Evolutionary conservation across 1,284 basidiomycete genomes (phyloP), one percentile per base, ranked within the genome.

Genomic region (Microbotryomycetes sp.): DNA sequence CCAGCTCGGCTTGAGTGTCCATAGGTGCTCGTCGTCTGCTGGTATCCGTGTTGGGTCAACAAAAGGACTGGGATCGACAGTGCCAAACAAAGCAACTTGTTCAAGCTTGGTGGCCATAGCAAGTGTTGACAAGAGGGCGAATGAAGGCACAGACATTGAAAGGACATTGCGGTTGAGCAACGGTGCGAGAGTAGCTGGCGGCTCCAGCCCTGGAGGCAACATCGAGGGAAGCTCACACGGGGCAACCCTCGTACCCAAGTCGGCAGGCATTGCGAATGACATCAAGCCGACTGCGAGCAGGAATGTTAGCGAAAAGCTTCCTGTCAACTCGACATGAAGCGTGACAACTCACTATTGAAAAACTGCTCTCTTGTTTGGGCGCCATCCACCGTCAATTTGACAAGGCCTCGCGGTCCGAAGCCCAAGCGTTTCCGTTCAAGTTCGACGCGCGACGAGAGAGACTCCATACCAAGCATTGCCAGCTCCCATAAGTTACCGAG

Each of bases 401-500:
- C 12, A 16, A 60, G n/a, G 0, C 59, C 59, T 6, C 52, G 26
- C 12, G 32, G 16, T 23, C 54, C 54, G 19, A 47, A 29, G 4
- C 54, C 54, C 16, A 56, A 6, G 12, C 46, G 12, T 48, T 22
- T 29, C 28, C 54, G 23, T 29, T 56, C 15, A 5, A 6, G 2
- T 16, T 25, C 36, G 26, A 45, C n/a, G 15, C 22, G 36, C 7
- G 22, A 26, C 14, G 42, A 26, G 4, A 29, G 16, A 23, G 22
- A 53, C 36, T 49, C 26, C 42, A 28, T 1, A 4, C 59, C 54
- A 5, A 60, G 26, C 49, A 60, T 52, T 12, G 49, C 46, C 48
- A 60, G n/a, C 59, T 60, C 59, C 59, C 59, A 60, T 3, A 60
- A 9, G 28, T 48, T 60, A 3, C 28, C 22, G 6, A 60, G 28